Evolutionary conservation across 768 basidiomycete genomes (phyloP), one percentile per base, ranked within the genome.

Genomic region (Mycena latifolia): DNA sequence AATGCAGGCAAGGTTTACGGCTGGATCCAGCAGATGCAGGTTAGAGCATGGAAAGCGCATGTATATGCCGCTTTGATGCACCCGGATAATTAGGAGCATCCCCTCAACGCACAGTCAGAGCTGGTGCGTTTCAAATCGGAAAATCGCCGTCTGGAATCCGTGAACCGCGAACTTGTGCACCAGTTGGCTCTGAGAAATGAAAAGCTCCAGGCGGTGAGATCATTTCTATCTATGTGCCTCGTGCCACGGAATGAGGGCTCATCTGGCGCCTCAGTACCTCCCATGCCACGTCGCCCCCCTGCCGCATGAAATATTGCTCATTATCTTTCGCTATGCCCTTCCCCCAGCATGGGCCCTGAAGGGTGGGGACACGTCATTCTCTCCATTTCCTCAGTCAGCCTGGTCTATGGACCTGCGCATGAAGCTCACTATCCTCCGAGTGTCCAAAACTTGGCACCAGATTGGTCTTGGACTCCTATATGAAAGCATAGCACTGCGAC

Each of bases 381-480:
- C 45, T 4, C 45, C 45, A 14, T 46, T 46, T 18, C 45, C 45
- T 25, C 22, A 43, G n/a, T n/a, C 12, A 6, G 25, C 12, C 22
- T 46, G 45, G 45, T 46, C 67, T 18, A 51, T 61, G 18, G 68
- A 73, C 2, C 31, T 72, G n/a, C 59, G 41, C 11, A 71, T 67
- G 15, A 78, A 76, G 52, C 55, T 63, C 33, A 11, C 69, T 7
- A 22, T 77, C 12, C 20, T 69, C 20, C 39, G 67, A 18, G 77
- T 78, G 11, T 79, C 73, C 65, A 73, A 67, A 37, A 29, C 47
- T 2, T 78, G 77, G 76, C 61, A 75, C 45, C 22, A 57, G 27
- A 61, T 71, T n/a, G 75, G 71, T 7, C 61, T 76, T 27, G 50
- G 62, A 18, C 35, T 75, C 45, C 66, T 78, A 9, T 79, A 78